Evolutionary conservation across 2,329 filamentous ascomycete genomes (phyloP).

Genomic region (Calycina marina): DNA sequence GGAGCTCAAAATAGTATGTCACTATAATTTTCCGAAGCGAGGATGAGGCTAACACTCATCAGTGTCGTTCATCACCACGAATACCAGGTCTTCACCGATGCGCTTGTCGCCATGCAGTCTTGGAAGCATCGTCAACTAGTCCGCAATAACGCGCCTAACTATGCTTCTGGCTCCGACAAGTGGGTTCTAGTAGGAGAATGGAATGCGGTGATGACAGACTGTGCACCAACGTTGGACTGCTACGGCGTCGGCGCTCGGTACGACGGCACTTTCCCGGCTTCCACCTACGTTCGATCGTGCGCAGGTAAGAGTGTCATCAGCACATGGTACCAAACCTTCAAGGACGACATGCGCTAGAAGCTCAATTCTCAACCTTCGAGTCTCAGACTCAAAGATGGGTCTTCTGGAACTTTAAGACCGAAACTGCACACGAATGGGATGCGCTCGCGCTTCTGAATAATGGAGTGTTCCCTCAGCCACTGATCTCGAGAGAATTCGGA

Average conservation of each 20-base stretch:
- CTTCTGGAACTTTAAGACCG: constrained; percentile 46
- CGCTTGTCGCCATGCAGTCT: constrained; percentile 32
- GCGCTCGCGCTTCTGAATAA: constrained; percentile 32
- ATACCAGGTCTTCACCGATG: constrained; percentile 47
- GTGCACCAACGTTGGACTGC: constrained; percentile 37
- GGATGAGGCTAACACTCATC: constrained; percentile 33
- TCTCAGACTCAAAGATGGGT: constrained; percentile 36
- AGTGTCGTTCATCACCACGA: constrained; percentile 52
- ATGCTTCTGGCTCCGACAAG: constrained; percentile 40
- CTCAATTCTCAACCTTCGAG: constrained; percentile 38
- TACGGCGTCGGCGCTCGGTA: constrained; percentile 41
- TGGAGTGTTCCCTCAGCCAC: constrained; percentile 37
- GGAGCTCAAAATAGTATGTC: constrained; percentile 27
- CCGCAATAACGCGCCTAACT: constrained; percentile 36
- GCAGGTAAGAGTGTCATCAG: constrained; percentile 34
- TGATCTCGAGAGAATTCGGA: too few species aligned
- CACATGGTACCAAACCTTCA: constrained; percentile 26
- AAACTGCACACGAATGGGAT: constrained; percentile 37
- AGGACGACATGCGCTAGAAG: constrained; percentile 30
- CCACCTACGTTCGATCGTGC: constrained; percentile 37
- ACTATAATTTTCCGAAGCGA: constrained; percentile 28
- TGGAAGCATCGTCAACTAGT: constrained; percentile 38
- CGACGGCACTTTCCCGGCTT: constrained; percentile 37
- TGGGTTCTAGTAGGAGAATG: constrained; percentile 57
- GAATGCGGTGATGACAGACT: constrained; percentile 52